phyloP scores from a whole-genome alignment of 2,329 filamentous ascomycete genomes.

The Blastomyces gilchristii region DNA sequence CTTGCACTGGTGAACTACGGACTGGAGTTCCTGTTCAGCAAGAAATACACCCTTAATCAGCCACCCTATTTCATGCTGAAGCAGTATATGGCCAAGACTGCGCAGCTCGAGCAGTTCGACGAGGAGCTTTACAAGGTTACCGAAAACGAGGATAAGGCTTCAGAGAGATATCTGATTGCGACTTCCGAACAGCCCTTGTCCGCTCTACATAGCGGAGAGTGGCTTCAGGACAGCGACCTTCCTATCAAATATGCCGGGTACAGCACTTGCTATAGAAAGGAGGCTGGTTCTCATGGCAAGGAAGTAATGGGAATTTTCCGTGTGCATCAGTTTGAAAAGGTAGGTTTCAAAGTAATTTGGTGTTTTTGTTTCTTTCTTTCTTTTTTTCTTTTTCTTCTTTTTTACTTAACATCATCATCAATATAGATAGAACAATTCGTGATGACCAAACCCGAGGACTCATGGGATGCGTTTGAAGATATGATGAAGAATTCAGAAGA shows the following conservation, averaged over 20 bases:
- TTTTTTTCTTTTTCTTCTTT: no score
- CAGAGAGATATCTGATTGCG: conserved; percentile 74
- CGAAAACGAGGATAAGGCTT: conserved; percentile 64
- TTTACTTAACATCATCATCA: conserved; percentile 10
- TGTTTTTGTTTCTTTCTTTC: background rate
- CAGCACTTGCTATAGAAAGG: conserved; percentile 90
- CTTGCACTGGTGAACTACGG: conserved; percentile 93
- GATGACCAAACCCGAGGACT: conserved; percentile 74
- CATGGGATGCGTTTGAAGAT: conserved; percentile 83
- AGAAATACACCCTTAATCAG: conserved; percentile 73
- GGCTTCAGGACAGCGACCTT: conserved; percentile 73
- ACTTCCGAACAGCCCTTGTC: conserved; percentile 94
- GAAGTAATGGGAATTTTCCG: conserved; percentile 98
- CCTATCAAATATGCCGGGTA: conserved; percentile 90
- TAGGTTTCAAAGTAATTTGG: conserved; percentile 21
- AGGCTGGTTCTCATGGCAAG: conserved; percentile 81
- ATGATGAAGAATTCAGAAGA: conserved; percentile 90
- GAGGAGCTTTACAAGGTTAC: conserved; percentile 95
- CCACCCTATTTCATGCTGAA: conserved; percentile 91
- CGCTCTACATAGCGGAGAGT: conserved; percentile 85
- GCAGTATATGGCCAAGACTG: conserved; percentile 95
- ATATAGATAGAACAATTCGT: conserved; percentile 63
- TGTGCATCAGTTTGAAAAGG: conserved; percentile 96
- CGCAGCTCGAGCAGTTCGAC: conserved; percentile 93
- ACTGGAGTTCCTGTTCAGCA: conserved; percentile 71